phyloP scores from a whole-genome alignment of 768 basidiomycete genomes.

The Neoboletus brunneissimus region DNA sequence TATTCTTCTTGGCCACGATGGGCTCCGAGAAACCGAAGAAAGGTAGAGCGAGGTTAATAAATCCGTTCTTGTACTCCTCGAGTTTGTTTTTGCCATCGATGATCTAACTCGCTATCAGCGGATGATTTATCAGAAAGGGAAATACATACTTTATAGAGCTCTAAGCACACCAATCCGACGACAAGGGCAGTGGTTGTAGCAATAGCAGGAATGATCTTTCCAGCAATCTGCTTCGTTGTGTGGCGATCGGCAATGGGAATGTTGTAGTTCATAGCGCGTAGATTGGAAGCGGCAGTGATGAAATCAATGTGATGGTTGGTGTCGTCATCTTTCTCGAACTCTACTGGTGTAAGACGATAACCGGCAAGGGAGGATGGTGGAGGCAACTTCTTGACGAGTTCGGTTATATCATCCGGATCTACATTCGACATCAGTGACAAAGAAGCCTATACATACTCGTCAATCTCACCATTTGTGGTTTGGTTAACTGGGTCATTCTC shows the following conservation, averaged over 20 bases:
- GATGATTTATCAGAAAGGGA: neutral
- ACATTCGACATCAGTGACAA: constrained; percentile 5
- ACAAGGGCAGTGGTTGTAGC: constrained; percentile 97
- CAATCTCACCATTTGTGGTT: constrained; percentile 28
- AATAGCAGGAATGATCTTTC: constrained; percentile 99
- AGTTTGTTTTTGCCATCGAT: constrained; percentile 94
- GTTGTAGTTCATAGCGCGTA: constrained; percentile 92
- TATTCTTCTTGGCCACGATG: constrained; percentile 82
- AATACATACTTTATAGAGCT: constrained; percentile 83
- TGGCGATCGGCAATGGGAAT: constrained; percentile 86
- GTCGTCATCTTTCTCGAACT: constrained; percentile 99
- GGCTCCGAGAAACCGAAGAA: constrained; percentile 99
- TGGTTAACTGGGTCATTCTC: constrained; percentile 87
- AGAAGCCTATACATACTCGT: neutral
- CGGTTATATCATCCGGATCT: constrained; percentile 52
- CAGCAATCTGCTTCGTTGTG: constrained; percentile 95
- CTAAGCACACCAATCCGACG: constrained; percentile 92
- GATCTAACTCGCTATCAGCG: constrained; percentile 49
- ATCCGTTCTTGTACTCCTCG: constrained; percentile 97
- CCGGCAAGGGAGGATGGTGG: constrained; percentile 89
- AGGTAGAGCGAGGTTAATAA: constrained; percentile 94
- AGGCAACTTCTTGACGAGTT: constrained; percentile 69
- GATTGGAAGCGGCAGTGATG: constrained; percentile 95
- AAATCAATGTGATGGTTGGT: constrained; percentile 98
- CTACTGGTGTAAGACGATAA: constrained; percentile 92